Base-by-base conservation (phyloP, 2,329 filamentous ascomycete species). In the Cryphonectria parasitica region DNA sequence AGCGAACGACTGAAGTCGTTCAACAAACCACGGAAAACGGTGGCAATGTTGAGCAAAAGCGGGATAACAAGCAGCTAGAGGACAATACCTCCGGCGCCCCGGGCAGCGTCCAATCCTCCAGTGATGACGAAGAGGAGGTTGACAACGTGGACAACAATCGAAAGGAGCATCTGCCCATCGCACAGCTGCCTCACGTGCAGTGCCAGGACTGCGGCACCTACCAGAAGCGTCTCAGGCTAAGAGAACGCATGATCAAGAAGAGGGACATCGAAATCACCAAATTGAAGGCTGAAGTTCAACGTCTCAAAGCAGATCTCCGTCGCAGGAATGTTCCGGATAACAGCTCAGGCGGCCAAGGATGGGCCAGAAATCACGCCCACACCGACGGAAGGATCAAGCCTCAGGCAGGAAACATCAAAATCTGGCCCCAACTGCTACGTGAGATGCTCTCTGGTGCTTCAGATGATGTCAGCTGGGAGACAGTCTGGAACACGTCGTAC, bases 401-500 rank as follows among this genome's bases (percentile, higher is more conserved):
- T 31, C 54, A 58, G 54, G 22, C 61, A 8, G 36, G 36, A 28
- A 64, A 28, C 3, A 17, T 25, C 13, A 41, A 64, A 17, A 43
- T 15, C n/a, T 64, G 61, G 61, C 61, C 34, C 19, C 36, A 45
- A 1, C n/a, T 43, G 22, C 41, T 64, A 15, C 61, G 36, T 3
- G 41, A 28, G 11, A n/a, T 43, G 22, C 61, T 67, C 19, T 39
- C 39, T 45, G 39, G 19, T 15, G 28, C 58, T 52, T 6, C 3
- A 63, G 66, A 19, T 10, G 4, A 52, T 39, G 4, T 25, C 2
- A n/a, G 28, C 8, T 72, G 66, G 52, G 17, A 58, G 3, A 58
- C 10, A 1, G 65, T 36, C 1, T 72, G 71, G 71, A 66, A 66
- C 5, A 34, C 28, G 8, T 54, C n/a, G 28, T 52, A 72, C 8